Evolutionary conservation across 108 stramenopile species (phyloP).

Genomic region (Stephanodiscus triporus): DNA sequence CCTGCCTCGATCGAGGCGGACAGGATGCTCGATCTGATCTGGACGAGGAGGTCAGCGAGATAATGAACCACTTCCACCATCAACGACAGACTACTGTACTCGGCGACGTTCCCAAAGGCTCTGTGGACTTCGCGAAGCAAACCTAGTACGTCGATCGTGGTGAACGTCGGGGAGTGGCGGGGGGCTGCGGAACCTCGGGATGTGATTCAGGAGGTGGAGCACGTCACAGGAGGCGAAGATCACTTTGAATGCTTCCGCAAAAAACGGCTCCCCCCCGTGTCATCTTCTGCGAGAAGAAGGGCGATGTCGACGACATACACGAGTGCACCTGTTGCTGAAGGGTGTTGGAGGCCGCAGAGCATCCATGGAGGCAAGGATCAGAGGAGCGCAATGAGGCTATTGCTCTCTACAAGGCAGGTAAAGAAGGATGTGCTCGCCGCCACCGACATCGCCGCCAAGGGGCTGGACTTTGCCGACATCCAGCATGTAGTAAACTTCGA

Average conservation of each 20-base stretch:
- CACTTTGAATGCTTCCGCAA: conserved; percentile 94
- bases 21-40: conserved; percentile 98
- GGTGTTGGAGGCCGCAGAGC: conserved; percentile 96
- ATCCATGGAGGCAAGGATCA: conserved; percentile 99
- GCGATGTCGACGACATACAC: conserved; percentile 98
- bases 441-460: conserved; percentile 99
- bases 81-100: conserved; percentile 98
- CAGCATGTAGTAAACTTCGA: conserved; percentile 99
- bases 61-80: conserved; percentile 96
- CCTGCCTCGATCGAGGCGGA: conserved; percentile 99
- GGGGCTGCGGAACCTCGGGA: conserved; percentile 99
- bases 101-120: conserved; percentile 98
- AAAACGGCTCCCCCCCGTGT: conserved; percentile 99
- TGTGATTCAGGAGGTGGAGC: conserved; percentile 99
- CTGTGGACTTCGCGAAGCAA: conserved; percentile 97
- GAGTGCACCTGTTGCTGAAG: conserved; percentile 97
- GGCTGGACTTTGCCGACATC: conserved; percentile 97
- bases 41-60: conserved; percentile 96
- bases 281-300: conserved; percentile 97
- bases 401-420: conserved; percentile 84
- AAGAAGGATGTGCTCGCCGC: conserved; percentile 98
- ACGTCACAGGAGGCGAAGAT: conserved; percentile 98
- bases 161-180: conserved; percentile 97
- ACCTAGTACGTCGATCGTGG: conserved; percentile 96
- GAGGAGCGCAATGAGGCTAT: conserved; percentile 97